A percentile compares a stretch with the other conserved stretches of the same genome.
Evolutionary conservation across 345 rosid species (phyloP).

Genomic region (Noccaea bulbosa): DNA sequence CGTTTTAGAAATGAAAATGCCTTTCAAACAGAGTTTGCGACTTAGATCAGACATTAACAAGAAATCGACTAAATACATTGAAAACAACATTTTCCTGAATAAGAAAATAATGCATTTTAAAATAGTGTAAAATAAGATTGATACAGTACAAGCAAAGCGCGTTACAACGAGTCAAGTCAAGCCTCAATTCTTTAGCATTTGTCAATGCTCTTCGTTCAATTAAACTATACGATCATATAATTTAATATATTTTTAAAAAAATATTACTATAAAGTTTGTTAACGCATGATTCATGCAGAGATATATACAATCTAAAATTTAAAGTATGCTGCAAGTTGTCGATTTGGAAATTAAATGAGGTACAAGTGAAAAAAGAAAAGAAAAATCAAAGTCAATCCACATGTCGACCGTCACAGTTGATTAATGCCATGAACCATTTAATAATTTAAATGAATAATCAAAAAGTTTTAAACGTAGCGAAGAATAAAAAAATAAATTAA

Average conservation of each 20-base stretch:
- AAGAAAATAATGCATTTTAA: not conserved
- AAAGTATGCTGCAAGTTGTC: slow-evolving; percentile 16
- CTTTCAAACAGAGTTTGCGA: too few species aligned
- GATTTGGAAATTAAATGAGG: slow-evolving; percentile 18
- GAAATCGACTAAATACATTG: not conserved
- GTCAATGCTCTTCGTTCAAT: slow-evolving; percentile 12
- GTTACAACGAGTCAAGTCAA: slow-evolving; percentile 26
- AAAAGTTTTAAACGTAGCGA: slow-evolving; percentile 5
- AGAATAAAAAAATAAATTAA: not conserved
- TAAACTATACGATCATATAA: not conserved
- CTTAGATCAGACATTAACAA: not conserved
- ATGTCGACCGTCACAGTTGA: slow-evolving; percentile 38
- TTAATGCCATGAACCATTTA: slow-evolving; percentile 16
- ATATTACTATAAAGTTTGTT: not conserved
- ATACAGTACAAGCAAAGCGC: slow-evolving; percentile 3
- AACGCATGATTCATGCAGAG: slow-evolving; percentile 36
- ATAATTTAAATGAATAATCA: not conserved
- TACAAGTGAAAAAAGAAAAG: not conserved
- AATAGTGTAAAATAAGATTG: not conserved
- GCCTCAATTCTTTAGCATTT: not conserved
- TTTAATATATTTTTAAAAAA: not conserved
- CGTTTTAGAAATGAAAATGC: too few species aligned
- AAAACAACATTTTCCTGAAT: not conserved
- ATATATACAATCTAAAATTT: slow-evolving; percentile 5
- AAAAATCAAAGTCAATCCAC: slow-evolving; percentile 31